Conservation (phyloP, 805 yeast genomes). For the Kuraishia capsulata region DNA sequence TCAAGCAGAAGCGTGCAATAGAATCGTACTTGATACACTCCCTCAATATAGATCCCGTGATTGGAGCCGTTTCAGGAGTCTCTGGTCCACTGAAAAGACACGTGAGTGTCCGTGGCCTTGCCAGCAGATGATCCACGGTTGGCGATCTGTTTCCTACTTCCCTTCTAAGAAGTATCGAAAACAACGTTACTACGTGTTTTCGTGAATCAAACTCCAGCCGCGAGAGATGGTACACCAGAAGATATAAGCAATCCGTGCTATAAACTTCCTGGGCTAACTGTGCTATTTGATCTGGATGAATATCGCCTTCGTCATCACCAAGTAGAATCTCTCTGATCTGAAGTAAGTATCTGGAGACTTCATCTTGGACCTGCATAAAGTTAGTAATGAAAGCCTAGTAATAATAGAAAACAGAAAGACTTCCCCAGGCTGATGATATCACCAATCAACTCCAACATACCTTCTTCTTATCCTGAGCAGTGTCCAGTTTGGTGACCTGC, state of each 20-base stretch:
- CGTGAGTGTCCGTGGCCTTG: constrained; percentile 56
- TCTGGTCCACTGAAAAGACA: constrained; percentile 68
- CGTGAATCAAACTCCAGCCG: constrained; percentile 82
- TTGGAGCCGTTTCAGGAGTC: constrained; percentile 58
- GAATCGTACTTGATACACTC: constrained; percentile 78
- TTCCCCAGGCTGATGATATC: background rate
- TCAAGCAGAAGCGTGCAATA: constrained; percentile 50
- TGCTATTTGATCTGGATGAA: constrained; percentile 66
- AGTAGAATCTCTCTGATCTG: constrained; percentile 54
- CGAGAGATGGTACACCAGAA: constrained; percentile 49
- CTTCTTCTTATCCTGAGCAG: constrained; percentile 28
- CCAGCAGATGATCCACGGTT: constrained; percentile 73
- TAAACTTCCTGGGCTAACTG: constrained; percentile 75
- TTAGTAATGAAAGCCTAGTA: too few species aligned
- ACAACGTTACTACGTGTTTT: constrained; percentile 68
- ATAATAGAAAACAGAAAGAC: too few species aligned
- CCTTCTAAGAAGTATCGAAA: constrained; percentile 69
- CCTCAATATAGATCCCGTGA: constrained; percentile 70
- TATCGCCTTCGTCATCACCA: constrained; percentile 3
- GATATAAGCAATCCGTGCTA: constrained; percentile 56
- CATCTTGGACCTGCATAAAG: constrained; percentile 34
- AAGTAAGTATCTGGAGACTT: constrained; percentile 51
- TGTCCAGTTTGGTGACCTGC: constrained; percentile 54
- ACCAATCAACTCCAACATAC: constrained; percentile 9
- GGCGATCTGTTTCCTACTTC: constrained; percentile 72